Evolutionary conservation across 352 stramenopile species (phyloP), one percentile per base, ranked within the genome.

Genomic region (Phytophthora pinifolia): DNA sequence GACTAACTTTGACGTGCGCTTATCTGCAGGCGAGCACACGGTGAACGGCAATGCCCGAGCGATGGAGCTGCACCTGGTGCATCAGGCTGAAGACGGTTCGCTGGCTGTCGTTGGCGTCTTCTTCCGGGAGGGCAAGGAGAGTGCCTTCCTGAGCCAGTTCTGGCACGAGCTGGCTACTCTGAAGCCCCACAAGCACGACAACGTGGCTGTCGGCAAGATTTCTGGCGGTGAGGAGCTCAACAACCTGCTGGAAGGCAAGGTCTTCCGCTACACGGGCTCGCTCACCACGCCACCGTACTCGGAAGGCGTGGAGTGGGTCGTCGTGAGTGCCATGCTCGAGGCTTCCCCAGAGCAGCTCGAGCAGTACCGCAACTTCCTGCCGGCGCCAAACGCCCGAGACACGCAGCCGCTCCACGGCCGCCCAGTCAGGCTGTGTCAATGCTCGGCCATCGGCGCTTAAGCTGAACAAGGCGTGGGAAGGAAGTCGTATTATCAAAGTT

Each of bases 221-320:
- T 17, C 43, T 5, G 57, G 65, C 17, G 54, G 65, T 1, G 39
- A 55, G 2, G 53, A 65, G 38, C 58, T 74, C 22, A 57, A 65
- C 41, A 33, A 31, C 9, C 52, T 81, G 10, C 47, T 72, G 32
- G 46, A 65, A 6, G 76, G 77, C 25, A 49, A 60, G 31, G 76
- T 83, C 46, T 86, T 74, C 57, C 70, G 76, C 27, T 89, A 89
- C 71, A 39, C 42, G 6, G 81, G 81, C 9, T 89, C 78, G 32
- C 65, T 91, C 14, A 91, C 81, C 17, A 91, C 81, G 12, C 76
- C 81, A 9, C 81, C 81, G n/a, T 91, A 83, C 70, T 71, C 74
- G 9, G 81, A 91, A 54, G 78, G 79, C 6, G 80, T 91, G 35
- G 59, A 86, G 59, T 91, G 81, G 81, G 63, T 84, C 58, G 72